These are phyloP conservation scores for Geosmithia flava DNA, from an alignment of 2,329 filamentous ascomycete species.

Conservation along the genomic window DNA sequence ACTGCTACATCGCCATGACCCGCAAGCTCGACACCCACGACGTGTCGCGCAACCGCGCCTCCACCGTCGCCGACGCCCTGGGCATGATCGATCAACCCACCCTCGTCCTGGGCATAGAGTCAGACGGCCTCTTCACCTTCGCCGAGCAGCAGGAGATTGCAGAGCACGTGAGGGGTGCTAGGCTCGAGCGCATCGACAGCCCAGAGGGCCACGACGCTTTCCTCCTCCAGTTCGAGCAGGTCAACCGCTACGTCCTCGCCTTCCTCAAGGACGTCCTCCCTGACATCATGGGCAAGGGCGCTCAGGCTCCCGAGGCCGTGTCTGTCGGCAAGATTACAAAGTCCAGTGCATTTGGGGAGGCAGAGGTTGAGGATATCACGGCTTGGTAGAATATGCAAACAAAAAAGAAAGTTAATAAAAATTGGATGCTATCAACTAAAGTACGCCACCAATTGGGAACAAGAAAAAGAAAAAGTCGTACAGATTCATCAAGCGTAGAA, in stretches of 20 bases:
- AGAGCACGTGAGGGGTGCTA: constrained; percentile 62
- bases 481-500: too few species aligned
- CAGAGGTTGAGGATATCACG: constrained; percentile 91
- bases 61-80: constrained; percentile 60
- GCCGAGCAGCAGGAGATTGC: constrained; percentile 92
- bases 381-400: constrained; percentile 55
- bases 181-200: constrained; percentile 78
- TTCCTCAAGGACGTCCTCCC: constrained; percentile 77
- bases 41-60: constrained; percentile 66
- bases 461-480: too few species aligned
- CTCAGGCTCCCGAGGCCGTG: constrained; percentile 32
- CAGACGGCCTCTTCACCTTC: constrained; percentile 92
- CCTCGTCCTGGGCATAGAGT: constrained; percentile 87
- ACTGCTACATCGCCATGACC: constrained; percentile 98
- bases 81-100: constrained; percentile 77
- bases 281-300: constrained; percentile 68
- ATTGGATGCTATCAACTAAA: too few species aligned
- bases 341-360: constrained; percentile 87
- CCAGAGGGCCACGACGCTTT: constrained; percentile 96
- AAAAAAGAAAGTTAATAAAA: too few species aligned
- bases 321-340: constrained; percentile 58
- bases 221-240: constrained; percentile 91
- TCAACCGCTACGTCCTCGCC: constrained; percentile 73
- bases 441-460: too few species aligned
- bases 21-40: constrained; percentile 97